Base-by-base conservation (phyloP, 73 alveolate genomes). In the Tetrahymena thermophila region DNA sequence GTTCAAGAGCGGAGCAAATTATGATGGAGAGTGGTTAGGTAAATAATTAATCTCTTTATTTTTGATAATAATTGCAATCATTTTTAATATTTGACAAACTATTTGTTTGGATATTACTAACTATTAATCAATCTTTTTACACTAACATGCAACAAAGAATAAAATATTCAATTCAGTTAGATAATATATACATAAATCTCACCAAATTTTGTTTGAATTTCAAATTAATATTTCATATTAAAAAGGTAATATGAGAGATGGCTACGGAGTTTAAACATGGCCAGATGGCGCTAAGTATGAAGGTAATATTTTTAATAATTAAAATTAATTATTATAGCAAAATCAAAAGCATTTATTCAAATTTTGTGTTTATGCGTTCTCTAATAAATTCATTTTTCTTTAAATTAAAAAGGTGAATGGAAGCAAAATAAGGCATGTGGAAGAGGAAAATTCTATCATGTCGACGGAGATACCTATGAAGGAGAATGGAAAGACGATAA, bases 391-490 rank as follows among this genome's bases (percentile, higher is more conserved):
- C 94, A 96, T 43, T 93, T 71, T 25, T 28, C 14, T 56, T 56
- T 98, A 28, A 96, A 94, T 85, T 97, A 96, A 96, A 97, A 93
- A 94, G 99, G 99, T 71, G 85, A 97, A 93, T 98, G 98, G 95
- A 50, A 93, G 34, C 93, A 97, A 31, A 97, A 97, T 93, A 96
- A 96, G 95, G 98, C 99, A 0, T 56, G 85, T 84, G 99, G 99
- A 42, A 96, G 97, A 94, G 99, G 99, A 16, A 98, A 94, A 93
- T 98, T 98, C 93, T 96, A 84, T 84, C 98, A 98, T 93, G 95
- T 97, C 8, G 98, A 97, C 94, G 99, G 99, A 5, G 99, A 98
- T 95, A 97, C 97, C 35, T 98, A 94, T 94, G 98, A 98, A 95
- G 99, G 99, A 56, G 96, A 97, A 84, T 94, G 98, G 98, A 44